These are phyloP conservation scores for Trapa bicornis DNA, from an alignment of 345 rosid genomes.

Conservation along the genomic window DNA sequence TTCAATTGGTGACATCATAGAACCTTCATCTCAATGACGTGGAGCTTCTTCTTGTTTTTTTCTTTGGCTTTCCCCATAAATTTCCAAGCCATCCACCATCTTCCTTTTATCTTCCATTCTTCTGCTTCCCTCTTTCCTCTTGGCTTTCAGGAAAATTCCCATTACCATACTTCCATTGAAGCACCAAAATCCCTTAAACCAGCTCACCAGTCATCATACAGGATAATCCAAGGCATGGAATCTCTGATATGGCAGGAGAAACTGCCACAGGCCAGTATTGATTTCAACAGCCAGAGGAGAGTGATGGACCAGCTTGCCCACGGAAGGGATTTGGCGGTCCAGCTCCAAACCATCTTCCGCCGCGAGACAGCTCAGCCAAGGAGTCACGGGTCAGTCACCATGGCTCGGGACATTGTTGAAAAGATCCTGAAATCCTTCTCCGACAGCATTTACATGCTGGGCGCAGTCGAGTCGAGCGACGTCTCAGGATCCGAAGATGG, in stretches of 20 bases:
- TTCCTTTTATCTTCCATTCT: conserved; percentile 29
- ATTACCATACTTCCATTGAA: background rate
- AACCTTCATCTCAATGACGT: too few species aligned
- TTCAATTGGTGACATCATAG: background rate
- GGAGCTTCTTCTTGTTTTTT: background rate
- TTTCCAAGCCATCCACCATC: background rate
- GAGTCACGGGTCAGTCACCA: conserved; percentile 1
- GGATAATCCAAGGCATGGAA: background rate
- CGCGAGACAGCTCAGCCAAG: conserved; percentile 4
- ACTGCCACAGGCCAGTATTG: background rate
- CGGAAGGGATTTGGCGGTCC: conserved; percentile 33
- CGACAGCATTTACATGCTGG: conserved; percentile 28
- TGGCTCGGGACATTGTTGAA: conserved; percentile 22
- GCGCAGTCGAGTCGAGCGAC: conserved; percentile 3
- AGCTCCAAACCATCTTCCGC: conserved; percentile 32
- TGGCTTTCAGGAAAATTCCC: conserved; percentile 10
- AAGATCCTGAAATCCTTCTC: conserved; percentile 48
- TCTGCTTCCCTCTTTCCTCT: conserved; percentile 27
- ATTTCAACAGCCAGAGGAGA: conserved; percentile 10
- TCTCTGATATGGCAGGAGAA: background rate
- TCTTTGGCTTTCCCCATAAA: background rate
- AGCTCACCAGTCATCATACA: background rate
- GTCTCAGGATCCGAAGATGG: conserved; percentile 14
- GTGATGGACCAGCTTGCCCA: conserved; percentile 30
- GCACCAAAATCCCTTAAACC: background rate